Evolutionary conservation across 2,329 filamentous ascomycete genomes (phyloP).

Genomic region (Penicillium sp.): DNA sequence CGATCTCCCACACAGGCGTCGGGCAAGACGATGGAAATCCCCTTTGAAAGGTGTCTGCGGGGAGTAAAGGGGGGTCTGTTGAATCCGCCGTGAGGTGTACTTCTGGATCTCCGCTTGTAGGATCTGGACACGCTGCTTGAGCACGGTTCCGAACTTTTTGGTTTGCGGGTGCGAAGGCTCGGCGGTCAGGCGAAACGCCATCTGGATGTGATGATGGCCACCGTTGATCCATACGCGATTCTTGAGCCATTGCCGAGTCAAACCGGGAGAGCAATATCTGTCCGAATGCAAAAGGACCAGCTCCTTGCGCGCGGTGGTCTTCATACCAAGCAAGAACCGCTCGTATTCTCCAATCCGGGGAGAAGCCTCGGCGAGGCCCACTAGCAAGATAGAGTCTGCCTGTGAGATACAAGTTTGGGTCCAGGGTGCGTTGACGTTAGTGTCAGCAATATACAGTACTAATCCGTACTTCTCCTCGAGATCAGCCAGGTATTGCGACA

Average conservation of each 20-base stretch:
- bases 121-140: slow-evolving; percentile 92
- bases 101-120: slow-evolving; percentile 97
- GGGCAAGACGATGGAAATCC: slow-evolving; percentile 89
- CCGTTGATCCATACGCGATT: slow-evolving; percentile 98
- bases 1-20: slow-evolving; percentile 87
- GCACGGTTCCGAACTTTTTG: slow-evolving; percentile 75
- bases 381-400: slow-evolving; percentile 90
- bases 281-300: slow-evolving; percentile 87
- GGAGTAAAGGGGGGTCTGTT: slow-evolving; percentile 83
- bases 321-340: slow-evolving; percentile 91
- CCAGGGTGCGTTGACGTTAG: slow-evolving; percentile 95
- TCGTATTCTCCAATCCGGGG: slow-evolving; percentile 94
- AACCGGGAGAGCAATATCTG: slow-evolving; percentile 76
- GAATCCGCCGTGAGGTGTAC: slow-evolving; percentile 90
- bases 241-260: slow-evolving; percentile 84
- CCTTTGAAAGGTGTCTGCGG: slow-evolving; percentile 92
- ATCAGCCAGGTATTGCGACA: slow-evolving; percentile 93
- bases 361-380: slow-evolving; percentile 85
- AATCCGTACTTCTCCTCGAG: slow-evolving; percentile 96
- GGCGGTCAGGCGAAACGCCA: slow-evolving; percentile 75
- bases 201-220: slow-evolving; percentile 95
- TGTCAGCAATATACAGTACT: slow-evolving; percentile 93
- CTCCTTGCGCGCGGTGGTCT: slow-evolving; percentile 92
- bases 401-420: slow-evolving; percentile 97
- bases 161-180: slow-evolving; percentile 72